Evolutionary conservation across 2,329 filamentous ascomycete species (phyloP), one percentile per base, ranked within the genome.

Genomic region (Beauveria scarabaeidicola): DNA sequence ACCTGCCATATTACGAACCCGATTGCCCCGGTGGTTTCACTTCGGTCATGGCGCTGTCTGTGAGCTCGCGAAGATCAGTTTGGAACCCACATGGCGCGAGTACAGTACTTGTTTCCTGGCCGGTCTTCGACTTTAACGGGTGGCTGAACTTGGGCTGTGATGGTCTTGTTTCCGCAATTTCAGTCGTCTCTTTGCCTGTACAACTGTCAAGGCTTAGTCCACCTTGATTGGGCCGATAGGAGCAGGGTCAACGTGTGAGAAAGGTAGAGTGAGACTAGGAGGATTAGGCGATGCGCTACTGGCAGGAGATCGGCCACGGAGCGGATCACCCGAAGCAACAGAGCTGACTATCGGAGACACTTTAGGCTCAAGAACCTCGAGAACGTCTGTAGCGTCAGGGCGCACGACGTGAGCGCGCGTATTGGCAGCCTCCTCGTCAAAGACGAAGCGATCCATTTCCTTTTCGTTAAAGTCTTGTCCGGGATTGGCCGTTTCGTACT

Each of bases 391-490:
- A n/a, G 53, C 50, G n/a, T 61, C 56, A 5, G 60, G 60, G 1
- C 60, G 60, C 21, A 59, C 56, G 7, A 61, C 40, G 17, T 61
- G 50, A 15, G 56, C 56, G 21, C 51, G 40, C 3, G 60, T 61
- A 15, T 59, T 5, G 7, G 60, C 60, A 19, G 57, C 56, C 40
- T 61, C 60, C 52, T 61, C 60, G 46, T 61, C 60, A 40, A 61
- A 61, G 1, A 59, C 60, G 19, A 61, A 61, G 13, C 56, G 60
- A 19, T 59, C 52, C 58, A 62, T 62, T 43, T 62, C 61, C 43
- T 58, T 55, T 29, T 62, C 62, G 41, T 63, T 62, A 8, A 61
- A 61, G 52, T 65, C 63, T 15, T 64, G 62, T 3, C 62, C 62
- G 1, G 63, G 62, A 47, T 63, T 64, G n/a, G 59, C 63, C 1